phyloP scores from a whole-genome alignment of 116 monocot genomes.

The Trichopus zeylanicus region DNA sequence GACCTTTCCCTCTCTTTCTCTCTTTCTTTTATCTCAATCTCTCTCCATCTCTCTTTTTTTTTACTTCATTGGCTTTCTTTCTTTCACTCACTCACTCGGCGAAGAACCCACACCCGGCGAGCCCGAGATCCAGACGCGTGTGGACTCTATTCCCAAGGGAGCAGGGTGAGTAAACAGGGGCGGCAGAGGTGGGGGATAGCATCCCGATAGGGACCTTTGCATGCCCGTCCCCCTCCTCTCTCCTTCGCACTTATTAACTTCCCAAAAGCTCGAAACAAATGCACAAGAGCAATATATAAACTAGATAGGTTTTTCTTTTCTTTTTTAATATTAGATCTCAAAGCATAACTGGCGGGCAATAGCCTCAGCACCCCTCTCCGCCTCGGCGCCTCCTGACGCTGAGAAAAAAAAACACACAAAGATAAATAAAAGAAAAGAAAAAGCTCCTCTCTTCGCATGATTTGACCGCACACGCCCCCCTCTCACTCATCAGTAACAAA shows the following conservation, averaged over 20 bases:
- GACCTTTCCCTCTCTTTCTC: no score
- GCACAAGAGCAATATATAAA: neutral
- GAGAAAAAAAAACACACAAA: slow-evolving; percentile 7
- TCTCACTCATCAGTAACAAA: slow-evolving; percentile 36
- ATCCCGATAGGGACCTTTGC: slow-evolving; percentile 42
- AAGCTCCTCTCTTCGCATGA: slow-evolving; percentile 36
- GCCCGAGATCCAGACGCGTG: slow-evolving; percentile 2
- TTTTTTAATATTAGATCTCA: neutral
- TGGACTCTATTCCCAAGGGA: slow-evolving; percentile 25
- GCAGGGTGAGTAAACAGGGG: slow-evolving; percentile 8
- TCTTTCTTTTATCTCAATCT: no score
- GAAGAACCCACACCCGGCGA: no score
- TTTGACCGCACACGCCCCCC: slow-evolving; percentile 50
- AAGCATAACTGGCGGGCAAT: slow-evolving; percentile 23
- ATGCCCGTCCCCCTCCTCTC: slow-evolving; percentile 18
- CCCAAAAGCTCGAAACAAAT: slow-evolving; percentile 10
- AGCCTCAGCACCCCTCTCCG: slow-evolving; percentile 14
- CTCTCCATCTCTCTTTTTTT: no score
- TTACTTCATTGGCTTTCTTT: no score
- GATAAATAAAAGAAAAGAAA: slow-evolving; percentile 13
- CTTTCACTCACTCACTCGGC: no score
- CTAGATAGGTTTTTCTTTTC: slow-evolving; percentile 3
- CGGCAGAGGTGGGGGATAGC: slow-evolving; percentile 39
- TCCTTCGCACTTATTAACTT: slow-evolving; percentile 23
- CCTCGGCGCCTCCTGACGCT: neutral